Evolutionary conservation across 129 eudicot genomes (phyloP), one percentile per base, ranked within the genome.

Genomic region (Apium graveolens): DNA sequence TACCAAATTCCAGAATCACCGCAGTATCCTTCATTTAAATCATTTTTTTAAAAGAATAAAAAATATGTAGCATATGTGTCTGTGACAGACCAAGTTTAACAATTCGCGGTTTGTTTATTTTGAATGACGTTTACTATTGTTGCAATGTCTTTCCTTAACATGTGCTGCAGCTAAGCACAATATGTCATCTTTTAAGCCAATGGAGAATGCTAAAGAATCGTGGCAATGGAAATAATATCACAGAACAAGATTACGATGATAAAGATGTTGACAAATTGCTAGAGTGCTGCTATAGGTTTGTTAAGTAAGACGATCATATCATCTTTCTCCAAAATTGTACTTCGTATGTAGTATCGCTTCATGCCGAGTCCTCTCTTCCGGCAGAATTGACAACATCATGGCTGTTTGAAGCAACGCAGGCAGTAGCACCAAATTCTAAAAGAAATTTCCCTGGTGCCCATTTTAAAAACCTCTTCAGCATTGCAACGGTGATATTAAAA

Each of bases 11-110:
- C 41, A 82, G 88, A 83, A 82, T 82, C 41, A 60, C 84, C 55
- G 91, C 96, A n/a, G 98, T 94, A 94, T 94, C 98, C 98, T 94
- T 80, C 93, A 89, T n/a, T n/a, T n/a, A n/a, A n/a, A n/a, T n/a
- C n/a, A n/a, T 76, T 78, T 57, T 14, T 39, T 27, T 11, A 6
- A n/a, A 57, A 57, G 29, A 57, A 10, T 66, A 24, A 26, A 26
- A 37, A 21, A n/a, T 35, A n/a, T 34, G 49, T 20, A 8, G 26
- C 14, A 38, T 24, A 5, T 55, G 29, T 24, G 3, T 34, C 42
- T 57, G 31, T 62, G 20, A 45, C 21, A 11, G 17, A 9, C 63
- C 63, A 29, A n/a, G 7, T 37, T 21, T 35, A 46, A 27, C 44
- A 48, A 35, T 21, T 35, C 26, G 41, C 2, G 9, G 68, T 26